These are phyloP conservation scores for Dryas alaskensis DNA, from an alignment of 306 rosid genomes.

Conservation along the genomic window DNA sequence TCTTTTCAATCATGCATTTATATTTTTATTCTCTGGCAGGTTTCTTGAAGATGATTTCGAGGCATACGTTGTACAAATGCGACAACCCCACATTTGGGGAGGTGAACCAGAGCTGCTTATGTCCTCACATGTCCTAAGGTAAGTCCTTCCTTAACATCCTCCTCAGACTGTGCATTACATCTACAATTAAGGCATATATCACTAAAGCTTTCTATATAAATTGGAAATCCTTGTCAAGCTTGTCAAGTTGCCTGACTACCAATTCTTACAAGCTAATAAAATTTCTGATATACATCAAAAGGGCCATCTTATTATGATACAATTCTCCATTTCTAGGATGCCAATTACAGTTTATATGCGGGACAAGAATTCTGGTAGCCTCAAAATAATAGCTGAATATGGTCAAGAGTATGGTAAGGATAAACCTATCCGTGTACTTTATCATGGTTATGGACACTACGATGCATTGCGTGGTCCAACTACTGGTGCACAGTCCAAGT, in stretches of 20 bases:
- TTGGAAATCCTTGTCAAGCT: background rate
- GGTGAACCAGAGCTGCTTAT: conserved; percentile 92
- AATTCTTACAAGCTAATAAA: background rate
- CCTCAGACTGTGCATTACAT: background rate
- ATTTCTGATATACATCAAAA: background rate
- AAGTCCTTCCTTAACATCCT: conserved; percentile 20
- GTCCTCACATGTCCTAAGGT: conserved; percentile 78
- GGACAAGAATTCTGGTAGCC: conserved; percentile 40
- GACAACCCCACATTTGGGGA: conserved; percentile 74
- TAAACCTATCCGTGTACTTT: conserved; percentile 61
- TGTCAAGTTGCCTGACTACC: background rate
- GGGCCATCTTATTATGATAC: background rate
- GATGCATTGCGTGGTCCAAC: conserved; percentile 44
- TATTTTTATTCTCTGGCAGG: conserved; percentile 35
- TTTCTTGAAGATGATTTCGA: conserved; percentile 86
- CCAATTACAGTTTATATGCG: conserved; percentile 76
- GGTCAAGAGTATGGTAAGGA: conserved; percentile 76
- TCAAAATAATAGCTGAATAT: conserved; percentile 70
- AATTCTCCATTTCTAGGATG: conserved; percentile 54
- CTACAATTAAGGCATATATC: too few species aligned
- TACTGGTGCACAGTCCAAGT: conserved; percentile 6
- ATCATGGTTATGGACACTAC: conserved; percentile 76
- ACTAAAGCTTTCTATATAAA: background rate
- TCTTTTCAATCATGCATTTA: background rate
- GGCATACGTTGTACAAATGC: conserved; percentile 58